Percentiles rank a stretch among this genome's conserved stretches.
phyloP scores from a whole-genome alignment of 2,329 filamentous ascomycete genomes.

The Aspergillus sp. region DNA sequence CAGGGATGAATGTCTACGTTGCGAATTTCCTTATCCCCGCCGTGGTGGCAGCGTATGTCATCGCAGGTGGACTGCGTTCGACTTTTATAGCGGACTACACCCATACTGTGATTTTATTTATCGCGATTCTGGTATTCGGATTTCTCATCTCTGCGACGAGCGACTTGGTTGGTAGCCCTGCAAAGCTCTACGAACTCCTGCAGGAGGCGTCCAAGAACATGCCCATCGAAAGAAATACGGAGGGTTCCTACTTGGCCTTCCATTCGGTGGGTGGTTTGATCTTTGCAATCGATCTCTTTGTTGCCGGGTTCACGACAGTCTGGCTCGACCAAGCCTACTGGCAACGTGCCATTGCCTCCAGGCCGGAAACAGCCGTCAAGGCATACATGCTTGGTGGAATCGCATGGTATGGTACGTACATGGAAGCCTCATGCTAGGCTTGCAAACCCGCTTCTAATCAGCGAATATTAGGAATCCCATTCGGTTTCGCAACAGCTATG shows the following conservation, averaged over 20 bases:
- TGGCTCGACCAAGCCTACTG: constrained; percentile 47
- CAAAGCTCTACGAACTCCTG: constrained; percentile 38
- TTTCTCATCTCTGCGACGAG: constrained; percentile 35
- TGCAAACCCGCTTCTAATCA: too few species aligned
- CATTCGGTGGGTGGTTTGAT: constrained; percentile 35
- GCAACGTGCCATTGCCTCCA: constrained; percentile 44
- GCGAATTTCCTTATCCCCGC: constrained; percentile 41
- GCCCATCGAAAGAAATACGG: constrained; percentile 29
- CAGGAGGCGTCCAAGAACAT: constrained; percentile 27
- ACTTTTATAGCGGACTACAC: constrained; percentile 45
- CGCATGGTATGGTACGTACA: constrained; percentile 26
- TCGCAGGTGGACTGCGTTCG: constrained; percentile 38
- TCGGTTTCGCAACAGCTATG: constrained; percentile 50
- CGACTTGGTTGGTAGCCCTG: constrained; percentile 30
- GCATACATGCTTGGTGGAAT: constrained; percentile 44
- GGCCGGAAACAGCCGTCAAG: constrained; percentile 40
- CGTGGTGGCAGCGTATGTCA: constrained; percentile 40
- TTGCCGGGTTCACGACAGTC: constrained; percentile 33
- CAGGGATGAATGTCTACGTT: constrained; percentile 43
- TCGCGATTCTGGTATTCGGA: constrained; percentile 39
- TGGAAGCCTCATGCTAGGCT: not conserved
- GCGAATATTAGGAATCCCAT: constrained; percentile 38
- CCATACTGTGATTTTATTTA: constrained; percentile 42
- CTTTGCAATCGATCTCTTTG: constrained; percentile 38
- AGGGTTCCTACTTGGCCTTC: constrained; percentile 39